Evolutionary conservation across 2,329 filamentous ascomycete species (phyloP).

Genomic region (Emmonsiellopsis sp.): DNA sequence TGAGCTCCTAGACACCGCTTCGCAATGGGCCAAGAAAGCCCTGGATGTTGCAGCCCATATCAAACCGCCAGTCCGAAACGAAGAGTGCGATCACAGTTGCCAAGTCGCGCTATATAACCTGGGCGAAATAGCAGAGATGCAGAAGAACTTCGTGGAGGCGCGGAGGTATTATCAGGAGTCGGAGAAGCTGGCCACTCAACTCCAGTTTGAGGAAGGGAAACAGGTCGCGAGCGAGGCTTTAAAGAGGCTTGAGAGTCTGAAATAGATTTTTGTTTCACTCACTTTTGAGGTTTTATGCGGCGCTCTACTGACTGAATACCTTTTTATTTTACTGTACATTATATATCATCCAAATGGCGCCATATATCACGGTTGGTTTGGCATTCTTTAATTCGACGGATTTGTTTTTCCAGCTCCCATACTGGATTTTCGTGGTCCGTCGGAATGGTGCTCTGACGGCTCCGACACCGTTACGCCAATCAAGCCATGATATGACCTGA

Average conservation of each 20-base stretch:
- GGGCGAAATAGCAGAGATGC: constrained; percentile 71
- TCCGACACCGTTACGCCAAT: background rate
- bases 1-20: constrained; percentile 59
- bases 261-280: background rate
- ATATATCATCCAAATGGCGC: background rate
- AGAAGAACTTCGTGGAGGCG: constrained; percentile 57
- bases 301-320: background rate
- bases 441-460: background rate
- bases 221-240: constrained; percentile 22
- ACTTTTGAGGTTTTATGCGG: background rate
- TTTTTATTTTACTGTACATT: background rate
- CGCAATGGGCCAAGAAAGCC: constrained; percentile 72
- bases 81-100: constrained; percentile 78
- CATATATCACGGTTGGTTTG: too few relatives aligned
- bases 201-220: constrained; percentile 31
- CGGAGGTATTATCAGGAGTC: constrained; percentile 61
- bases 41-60: constrained; percentile 59
- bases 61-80: constrained; percentile 55
- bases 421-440: too few relatives aligned
- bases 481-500: too few relatives aligned
- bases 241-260: constrained; percentile 18
- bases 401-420: too few relatives aligned
- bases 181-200: constrained; percentile 45
- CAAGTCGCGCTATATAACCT: constrained; percentile 79
- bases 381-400: too few relatives aligned